Evolutionary conservation across 805 yeast species (phyloP), one percentile per base, ranked within the genome.

Genomic region (Saturnispora hagleri): DNA sequence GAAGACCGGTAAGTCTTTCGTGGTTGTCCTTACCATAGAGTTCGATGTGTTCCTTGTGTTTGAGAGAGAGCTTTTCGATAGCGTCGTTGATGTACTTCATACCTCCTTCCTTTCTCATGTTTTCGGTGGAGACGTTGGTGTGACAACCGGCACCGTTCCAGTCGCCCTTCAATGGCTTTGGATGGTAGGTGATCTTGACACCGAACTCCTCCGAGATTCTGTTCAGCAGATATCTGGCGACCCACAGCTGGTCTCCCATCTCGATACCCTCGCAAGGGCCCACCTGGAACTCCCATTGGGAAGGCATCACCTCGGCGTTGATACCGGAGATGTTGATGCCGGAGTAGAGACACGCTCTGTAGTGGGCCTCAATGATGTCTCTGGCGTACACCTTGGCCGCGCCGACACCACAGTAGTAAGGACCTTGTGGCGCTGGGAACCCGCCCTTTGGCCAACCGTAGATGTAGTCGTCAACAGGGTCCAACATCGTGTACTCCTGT

Each of bases 81-180:
- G 98, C 98, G 52, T 76, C 86, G 67, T 93, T 97, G 67, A 93
- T 93, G 72, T 72, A 76, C 73, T 87, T 86, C 89, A 93, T 88
- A 70, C 99, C 99, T 72, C 99, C 99, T 69, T 88, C 86, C 36
- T 68, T 70, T 80, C 99, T 89, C 98, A 91, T 93, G 48, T 67
- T 68, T 71, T 77, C 80, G 64, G 99, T 93, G 47, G 97, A 89
- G 56, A 93, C 98, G 72, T 93, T 93, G 71, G 99, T 93, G 76
- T 93, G 99, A 80, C 98, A 91, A 66, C 99, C 99, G 71, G 99
- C 98, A 78, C 99, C 99, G 72, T 93, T 93, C 98, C 98, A 93
- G 76, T 91, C 98, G 64, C 98, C 98, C 78, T 84, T 81, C 72
- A 93, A 80, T 62, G 99, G 98, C 81, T 93, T 93, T 74, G 99